A percentile compares a stretch with the other conserved stretches of the same genome.
These are phyloP conservation scores for Aureobasidium lini DNA, from an alignment of 2,329 filamentous ascomycete genomes.

Conservation along the genomic window DNA sequence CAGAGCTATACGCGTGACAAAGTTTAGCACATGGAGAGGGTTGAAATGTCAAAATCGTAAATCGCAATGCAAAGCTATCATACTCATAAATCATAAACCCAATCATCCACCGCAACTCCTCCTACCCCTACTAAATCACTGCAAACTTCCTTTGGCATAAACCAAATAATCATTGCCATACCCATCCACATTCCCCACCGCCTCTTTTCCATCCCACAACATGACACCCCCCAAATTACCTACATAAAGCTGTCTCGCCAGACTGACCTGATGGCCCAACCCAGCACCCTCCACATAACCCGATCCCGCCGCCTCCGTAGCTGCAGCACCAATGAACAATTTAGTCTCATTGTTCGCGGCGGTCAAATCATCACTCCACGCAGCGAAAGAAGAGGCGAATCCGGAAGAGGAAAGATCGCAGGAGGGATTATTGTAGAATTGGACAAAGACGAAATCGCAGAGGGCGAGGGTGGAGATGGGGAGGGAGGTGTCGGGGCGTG, in stretches of 20 bases:
- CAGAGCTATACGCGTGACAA: no score
- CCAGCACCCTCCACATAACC: conserved; percentile 25
- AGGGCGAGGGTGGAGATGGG: conserved; percentile 26
- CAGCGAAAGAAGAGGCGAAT: conserved; percentile 23
- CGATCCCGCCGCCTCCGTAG: conserved; percentile 24
- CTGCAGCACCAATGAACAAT: conserved; percentile 30
- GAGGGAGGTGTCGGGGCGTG: conserved; percentile 31
- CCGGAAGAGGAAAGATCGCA: conserved; percentile 26
- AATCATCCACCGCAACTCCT: not conserved
- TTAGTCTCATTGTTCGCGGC: conserved; percentile 23
- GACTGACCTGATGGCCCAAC: conserved; percentile 25
- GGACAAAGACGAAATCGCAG: conserved; percentile 34
- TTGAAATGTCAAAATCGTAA: no score
- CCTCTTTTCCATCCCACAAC: conserved; percentile 32
- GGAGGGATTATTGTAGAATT: conserved; percentile 39
- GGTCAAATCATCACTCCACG: conserved; percentile 27
- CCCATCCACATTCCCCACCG: conserved; percentile 22
- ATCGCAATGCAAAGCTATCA: not conserved
- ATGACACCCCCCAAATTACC: conserved; percentile 34
- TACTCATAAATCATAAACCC: not conserved
- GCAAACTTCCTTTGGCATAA: conserved; percentile 12
- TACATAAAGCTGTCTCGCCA: conserved; percentile 23
- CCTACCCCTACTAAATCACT: not conserved
- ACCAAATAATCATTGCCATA: conserved; percentile 14
- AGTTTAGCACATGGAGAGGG: no score